Percentiles rank a stretch among this genome's conserved stretches.
Evolutionary conservation across 805 yeast species (phyloP).

Genomic region (Candida odintsovae): DNA sequence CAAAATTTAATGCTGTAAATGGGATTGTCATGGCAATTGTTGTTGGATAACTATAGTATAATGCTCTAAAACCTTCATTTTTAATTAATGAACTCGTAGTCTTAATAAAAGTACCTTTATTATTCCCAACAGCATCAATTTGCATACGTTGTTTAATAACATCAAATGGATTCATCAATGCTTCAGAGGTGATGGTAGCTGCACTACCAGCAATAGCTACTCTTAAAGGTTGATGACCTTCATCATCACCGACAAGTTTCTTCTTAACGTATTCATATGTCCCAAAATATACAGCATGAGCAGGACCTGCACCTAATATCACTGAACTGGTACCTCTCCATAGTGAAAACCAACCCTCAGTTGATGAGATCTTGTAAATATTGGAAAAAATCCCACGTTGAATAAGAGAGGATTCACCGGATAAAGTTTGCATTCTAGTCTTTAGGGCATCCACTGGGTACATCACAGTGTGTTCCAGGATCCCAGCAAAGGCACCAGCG

Average conservation of each 20-base stretch:
- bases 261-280: constrained; percentile 73
- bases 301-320: constrained; percentile 95
- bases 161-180: constrained; percentile 96
- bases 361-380: constrained; percentile 64
- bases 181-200: constrained; percentile 87
- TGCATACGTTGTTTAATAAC: constrained; percentile 96
- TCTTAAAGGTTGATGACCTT: constrained; percentile 62
- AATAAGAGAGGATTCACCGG: constrained; percentile 3
- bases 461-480: constrained; percentile 97
- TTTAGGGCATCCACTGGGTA: constrained; percentile 92
- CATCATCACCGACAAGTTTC: constrained; percentile 25
- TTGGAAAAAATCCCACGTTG: constrained; percentile 39
- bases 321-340: constrained; percentile 96
- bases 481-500: constrained; percentile 98
- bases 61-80: constrained; percentile 67
- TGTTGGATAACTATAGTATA: constrained; percentile 92
- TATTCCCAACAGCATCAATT: constrained; percentile 20
- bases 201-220: constrained; percentile 89
- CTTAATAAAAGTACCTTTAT: constrained; percentile 5
- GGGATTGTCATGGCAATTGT: constrained; percentile 90
- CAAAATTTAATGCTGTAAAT: constrained; percentile 89
- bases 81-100: constrained; percentile 16
- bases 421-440: constrained; percentile 75
- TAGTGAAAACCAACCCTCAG: constrained; percentile 80
- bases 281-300: constrained; percentile 95